phyloP scores from a whole-genome alignment of 108 stramenopile species.

The Cyclotella sp. region DNA sequence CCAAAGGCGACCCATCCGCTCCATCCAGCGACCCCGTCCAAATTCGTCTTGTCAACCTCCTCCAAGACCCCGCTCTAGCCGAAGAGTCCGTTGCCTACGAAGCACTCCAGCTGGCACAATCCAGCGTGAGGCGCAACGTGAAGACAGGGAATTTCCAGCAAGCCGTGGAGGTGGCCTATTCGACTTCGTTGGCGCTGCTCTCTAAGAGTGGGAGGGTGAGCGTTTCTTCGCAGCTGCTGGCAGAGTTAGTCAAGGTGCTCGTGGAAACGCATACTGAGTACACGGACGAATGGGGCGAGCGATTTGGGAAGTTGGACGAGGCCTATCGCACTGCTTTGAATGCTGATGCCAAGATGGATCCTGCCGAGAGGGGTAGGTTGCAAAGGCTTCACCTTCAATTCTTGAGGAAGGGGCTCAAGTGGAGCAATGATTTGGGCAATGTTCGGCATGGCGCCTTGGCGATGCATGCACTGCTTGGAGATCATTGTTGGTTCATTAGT shows the following conservation, averaged over 20 bases:
- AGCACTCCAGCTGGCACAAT: constrained; percentile 87
- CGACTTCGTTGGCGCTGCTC: constrained; percentile 53
- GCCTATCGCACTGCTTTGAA: constrained; percentile 72
- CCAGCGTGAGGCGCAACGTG: constrained; percentile 75
- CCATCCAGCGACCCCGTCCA: constrained; percentile 59
- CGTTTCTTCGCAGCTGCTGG: constrained; percentile 78
- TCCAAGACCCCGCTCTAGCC: constrained; percentile 54
- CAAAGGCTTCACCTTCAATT: constrained; percentile 79
- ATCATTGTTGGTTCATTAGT: constrained; percentile 73
- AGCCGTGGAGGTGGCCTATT: constrained; percentile 68
- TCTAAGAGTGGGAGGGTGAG: constrained; percentile 64
- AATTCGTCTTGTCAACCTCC: constrained; percentile 60
- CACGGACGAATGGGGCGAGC: constrained; percentile 63
- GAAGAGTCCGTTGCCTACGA: constrained; percentile 87
- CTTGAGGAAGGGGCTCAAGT: constrained; percentile 63
- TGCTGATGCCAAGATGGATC: constrained; percentile 36
- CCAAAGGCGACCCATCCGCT: constrained; percentile 36
- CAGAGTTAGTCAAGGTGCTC: constrained; percentile 67
- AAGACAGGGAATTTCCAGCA: constrained; percentile 62
- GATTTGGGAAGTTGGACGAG: constrained; percentile 57
- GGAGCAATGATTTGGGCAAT: constrained; percentile 78
- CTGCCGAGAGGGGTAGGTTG: constrained; percentile 65
- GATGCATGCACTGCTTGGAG: constrained; percentile 69
- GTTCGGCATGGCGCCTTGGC: constrained; percentile 61
- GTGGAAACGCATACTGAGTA: constrained; percentile 77